Percentiles rank a stretch among this genome's conserved stretches.
Conservation (phyloP, 1,139 yeast species). For the Sporopachydermia cereana region DNA sequence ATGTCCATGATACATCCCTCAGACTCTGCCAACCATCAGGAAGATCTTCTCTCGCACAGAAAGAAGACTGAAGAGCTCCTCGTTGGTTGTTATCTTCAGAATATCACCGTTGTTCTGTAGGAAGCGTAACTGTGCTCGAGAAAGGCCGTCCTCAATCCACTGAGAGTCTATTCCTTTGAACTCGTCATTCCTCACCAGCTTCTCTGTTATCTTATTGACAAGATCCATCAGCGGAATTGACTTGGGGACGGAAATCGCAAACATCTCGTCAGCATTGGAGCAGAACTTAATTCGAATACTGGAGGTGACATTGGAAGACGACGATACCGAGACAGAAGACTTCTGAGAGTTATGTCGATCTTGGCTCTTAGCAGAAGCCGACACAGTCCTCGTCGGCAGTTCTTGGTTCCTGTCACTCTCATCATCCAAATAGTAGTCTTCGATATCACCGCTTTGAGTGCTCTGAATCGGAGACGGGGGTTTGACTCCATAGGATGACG, state of each 20-base stretch:
- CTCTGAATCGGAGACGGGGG: neutral
- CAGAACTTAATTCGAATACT: slow-evolving; percentile 71
- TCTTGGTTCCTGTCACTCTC: slow-evolving; percentile 7
- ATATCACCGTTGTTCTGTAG: slow-evolving; percentile 5
- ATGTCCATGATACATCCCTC: neutral
- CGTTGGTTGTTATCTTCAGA: slow-evolving; percentile 5
- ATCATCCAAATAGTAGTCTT: slow-evolving; percentile 3
- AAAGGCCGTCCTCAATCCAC: slow-evolving; percentile 2
- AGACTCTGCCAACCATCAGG: neutral
- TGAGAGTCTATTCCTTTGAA: slow-evolving; percentile 5
- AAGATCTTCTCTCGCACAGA: slow-evolving; percentile 5
- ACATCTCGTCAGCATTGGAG: slow-evolving; percentile 72
- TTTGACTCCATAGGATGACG: slow-evolving; percentile 6
- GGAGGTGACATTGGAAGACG: slow-evolving; percentile 15
- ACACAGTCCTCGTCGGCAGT: slow-evolving; percentile 3
- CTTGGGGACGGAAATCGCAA: slow-evolving; percentile 69
- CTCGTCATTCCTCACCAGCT: slow-evolving; percentile 32
- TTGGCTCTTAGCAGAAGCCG: slow-evolving; percentile 3
- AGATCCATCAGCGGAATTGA: slow-evolving; percentile 50
- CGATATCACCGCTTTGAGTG: slow-evolving; percentile 3
- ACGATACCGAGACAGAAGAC: slow-evolving; percentile 7
- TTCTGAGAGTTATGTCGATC: slow-evolving; percentile 5
- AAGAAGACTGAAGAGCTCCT: neutral
- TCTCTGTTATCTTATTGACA: slow-evolving; percentile 49
- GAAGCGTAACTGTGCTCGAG: neutral